Base-by-base conservation (phyloP, 441 rosid genomes). In the Bocquillonia castaneifolia region DNA sequence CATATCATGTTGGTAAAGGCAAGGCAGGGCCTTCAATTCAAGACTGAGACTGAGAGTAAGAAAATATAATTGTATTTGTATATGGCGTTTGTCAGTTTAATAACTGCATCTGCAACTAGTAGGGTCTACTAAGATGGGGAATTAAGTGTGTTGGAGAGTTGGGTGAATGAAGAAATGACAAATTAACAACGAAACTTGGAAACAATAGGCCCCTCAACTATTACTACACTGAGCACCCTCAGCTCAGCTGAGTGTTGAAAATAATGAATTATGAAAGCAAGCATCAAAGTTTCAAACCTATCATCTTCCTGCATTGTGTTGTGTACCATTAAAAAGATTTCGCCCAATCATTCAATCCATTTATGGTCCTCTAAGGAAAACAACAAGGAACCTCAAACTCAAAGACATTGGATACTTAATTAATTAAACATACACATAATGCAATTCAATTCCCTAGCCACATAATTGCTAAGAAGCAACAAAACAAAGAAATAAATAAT, bases 341-440 rank as follows among this genome's bases (percentile, higher is more conserved):
- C 63, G 51, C 61, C 14, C 32, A 66, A 55, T 36, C 73, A 66
- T 72, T 56, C 58, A 70, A 42, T 72, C 68, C 56, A 55, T 37
- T 74, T 17, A 59, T 65, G 76, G 52, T 52, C 56, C 42, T 39
- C 52, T n/a, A n/a, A 40, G 22, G 71, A 66, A 56, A 75, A 48
- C 5, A 56, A 66, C 34, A 58, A 50, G 66, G 75, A 17, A 54
- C 39, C 34, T 12, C 36, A 69, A 13, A 58, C 65, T 39, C 25
- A 69, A 62, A 42, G 13, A 61, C 86, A 67, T 67, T 56, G 81
- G 75, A 73, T 70, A 64, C 79, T 73, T 69, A 73, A 68, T 68
- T 69, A 73, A 68, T 68, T 74, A 58, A 73, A 37, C 59, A 69
- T 51, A 36, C 68, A 60, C 67, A 68, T 59, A 32, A 58, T 63